Conservation (phyloP, 805 yeast genomes). For the Wickerhamiella siamensis region DNA sequence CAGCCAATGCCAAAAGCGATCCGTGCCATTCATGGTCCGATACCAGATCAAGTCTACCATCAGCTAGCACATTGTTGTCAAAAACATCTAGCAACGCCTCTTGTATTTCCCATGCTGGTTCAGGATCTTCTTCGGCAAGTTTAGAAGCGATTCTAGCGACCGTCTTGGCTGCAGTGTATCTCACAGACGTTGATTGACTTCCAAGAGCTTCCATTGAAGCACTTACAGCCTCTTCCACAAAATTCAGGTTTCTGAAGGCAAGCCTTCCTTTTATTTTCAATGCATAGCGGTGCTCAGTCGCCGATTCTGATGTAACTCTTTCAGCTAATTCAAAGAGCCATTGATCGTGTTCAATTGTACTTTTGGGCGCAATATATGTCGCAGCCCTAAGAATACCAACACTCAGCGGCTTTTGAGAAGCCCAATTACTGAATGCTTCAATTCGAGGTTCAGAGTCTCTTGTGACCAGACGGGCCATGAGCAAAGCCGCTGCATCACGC, state of each 20-base stretch:
- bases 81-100: conserved; percentile 21
- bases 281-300: neutral
- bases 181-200: conserved; percentile 7
- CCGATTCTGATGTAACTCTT: neutral
- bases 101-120: conserved; percentile 22
- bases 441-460: conserved; percentile 22
- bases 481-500: conserved; percentile 37
- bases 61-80: conserved; percentile 11
- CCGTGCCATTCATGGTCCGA: conserved; percentile 42
- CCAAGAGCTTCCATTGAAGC: conserved; percentile 2
- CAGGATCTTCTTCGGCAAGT: conserved; percentile 19
- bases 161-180: conserved; percentile 44
- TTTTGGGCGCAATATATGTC: conserved; percentile 12
- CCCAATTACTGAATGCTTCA: neutral
- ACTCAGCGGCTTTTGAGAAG: conserved; percentile 15
- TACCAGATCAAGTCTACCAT: conserved; percentile 21
- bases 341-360: neutral
- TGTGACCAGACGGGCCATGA: conserved; percentile 40
- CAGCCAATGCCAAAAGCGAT: conserved; percentile 42
- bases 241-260: neutral
- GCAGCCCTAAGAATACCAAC: conserved; percentile 6
- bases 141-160: conserved; percentile 34
- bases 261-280: neutral
- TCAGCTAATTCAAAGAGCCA: neutral
- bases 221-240: conserved; percentile 2